phyloP scores from a whole-genome alignment of 352 stramenopile species.

The Phytophthora aleatoria region DNA sequence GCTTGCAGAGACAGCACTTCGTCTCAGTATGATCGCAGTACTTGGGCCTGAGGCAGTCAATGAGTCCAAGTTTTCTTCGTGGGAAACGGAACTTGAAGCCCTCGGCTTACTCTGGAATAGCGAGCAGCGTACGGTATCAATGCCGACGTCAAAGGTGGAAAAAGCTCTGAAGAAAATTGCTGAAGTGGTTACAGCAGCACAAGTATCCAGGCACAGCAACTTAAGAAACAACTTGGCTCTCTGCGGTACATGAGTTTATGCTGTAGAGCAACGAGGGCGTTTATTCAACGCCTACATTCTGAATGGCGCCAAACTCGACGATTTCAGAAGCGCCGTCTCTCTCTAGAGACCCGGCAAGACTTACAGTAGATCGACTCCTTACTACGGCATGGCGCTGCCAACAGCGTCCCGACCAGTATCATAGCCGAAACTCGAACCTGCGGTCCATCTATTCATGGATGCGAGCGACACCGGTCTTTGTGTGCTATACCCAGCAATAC shows the following conservation, averaged over 20 bases:
- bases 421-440: neutral
- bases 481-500: conserved; percentile 1
- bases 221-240: conserved; percentile 26
- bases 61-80: neutral
- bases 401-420: conserved; percentile 2
- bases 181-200: neutral
- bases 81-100: neutral
- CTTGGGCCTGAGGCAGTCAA: neutral
- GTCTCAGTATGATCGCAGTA: neutral
- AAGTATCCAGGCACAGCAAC: neutral
- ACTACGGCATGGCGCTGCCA: neutral
- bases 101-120: neutral
- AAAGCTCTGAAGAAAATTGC: neutral
- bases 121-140: neutral
- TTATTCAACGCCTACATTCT: conserved; percentile 19
- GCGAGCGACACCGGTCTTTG: neutral
- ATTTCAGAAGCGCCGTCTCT: neutral
- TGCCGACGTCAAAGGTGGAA: neutral
- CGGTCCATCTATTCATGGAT: conserved; percentile 13
- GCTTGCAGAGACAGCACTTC: neutral
- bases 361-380: conserved; percentile 8
- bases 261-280: conserved; percentile 9
- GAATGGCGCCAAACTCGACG: neutral
- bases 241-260: neutral
- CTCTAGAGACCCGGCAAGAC: neutral